Evolutionary conservation across 805 yeast genomes (phyloP), one percentile per base, ranked within the genome.

Genomic region (Dipodascus albidus): DNA sequence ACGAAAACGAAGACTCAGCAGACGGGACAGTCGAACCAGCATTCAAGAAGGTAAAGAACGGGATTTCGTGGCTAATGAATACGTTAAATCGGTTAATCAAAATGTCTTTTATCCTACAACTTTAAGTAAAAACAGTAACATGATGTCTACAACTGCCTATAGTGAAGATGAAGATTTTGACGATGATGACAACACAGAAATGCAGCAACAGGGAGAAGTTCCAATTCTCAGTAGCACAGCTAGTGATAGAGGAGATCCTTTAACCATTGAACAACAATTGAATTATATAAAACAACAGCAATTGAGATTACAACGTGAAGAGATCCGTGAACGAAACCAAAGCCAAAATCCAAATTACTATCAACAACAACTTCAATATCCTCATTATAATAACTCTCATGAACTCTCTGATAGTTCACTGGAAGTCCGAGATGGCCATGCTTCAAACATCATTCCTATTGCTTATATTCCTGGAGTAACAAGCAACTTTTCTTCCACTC

Each of bases 401-500:
- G 44, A 14, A 4, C 44, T 11, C 44, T 38, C 44, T 11, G 15
- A 38, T 6, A 38, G 20, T 14, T 38, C 44, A 6, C 6, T 38
- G 20, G 44, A 38, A 4, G 20, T 38, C 20, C 4, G 44, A 38
- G 44, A 38, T 6, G 20, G 44, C 20, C 44, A 38, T 38, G 95
- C 95, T 2, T 85, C 95, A 14, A 89, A 90, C 67, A 82, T 90
- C 58, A 77, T 90, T 57, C 96, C 96, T 19, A 84, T 91, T 54
- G 96, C 96, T 1, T 90, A 89, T 64, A 87, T 90, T 55, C 98
- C 97, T 0, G 97, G 97, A 41, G 96, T 89, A 48, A 86, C 64
- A 27, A 56, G 61, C 44, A 38, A 38, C 44, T 38, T 38, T 14
- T 38, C 44, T 4, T n/a, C 44, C 9, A 38, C 44, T n/a, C 44